Evolutionary conservation across 805 yeast species (phyloP).

Genomic region (Yamadazyma laniorum): DNA sequence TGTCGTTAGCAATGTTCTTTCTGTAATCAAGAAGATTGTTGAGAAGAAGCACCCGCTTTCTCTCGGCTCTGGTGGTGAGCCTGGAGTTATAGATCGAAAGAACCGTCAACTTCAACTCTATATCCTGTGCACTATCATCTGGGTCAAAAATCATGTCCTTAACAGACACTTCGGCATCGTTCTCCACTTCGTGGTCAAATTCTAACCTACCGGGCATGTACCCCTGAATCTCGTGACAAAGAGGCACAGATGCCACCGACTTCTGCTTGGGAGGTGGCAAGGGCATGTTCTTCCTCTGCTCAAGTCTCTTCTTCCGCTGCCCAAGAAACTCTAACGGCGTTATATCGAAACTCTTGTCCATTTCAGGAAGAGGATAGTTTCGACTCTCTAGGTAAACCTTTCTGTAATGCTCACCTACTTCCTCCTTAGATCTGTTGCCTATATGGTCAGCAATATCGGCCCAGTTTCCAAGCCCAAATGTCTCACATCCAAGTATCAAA

Average conservation of each 20-base stretch:
- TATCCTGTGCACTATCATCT: slow-evolving; percentile 84
- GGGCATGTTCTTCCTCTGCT: slow-evolving; percentile 67
- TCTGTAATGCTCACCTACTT: slow-evolving; percentile 81
- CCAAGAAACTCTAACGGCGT: slow-evolving; percentile 68
- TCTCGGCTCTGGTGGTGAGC: slow-evolving; percentile 87
- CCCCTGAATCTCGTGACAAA: slow-evolving; percentile 96
- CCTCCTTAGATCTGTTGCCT: slow-evolving; percentile 89
- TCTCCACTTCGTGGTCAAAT: slow-evolving; percentile 94
- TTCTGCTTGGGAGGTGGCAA: slow-evolving; percentile 82
- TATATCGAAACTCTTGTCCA: slow-evolving; percentile 67
- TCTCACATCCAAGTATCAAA: slow-evolving; percentile 87
- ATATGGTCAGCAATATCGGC: slow-evolving; percentile 96
- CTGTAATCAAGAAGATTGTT: slow-evolving; percentile 84
- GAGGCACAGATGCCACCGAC: slow-evolving; percentile 88
- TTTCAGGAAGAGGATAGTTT: slow-evolving; percentile 86
- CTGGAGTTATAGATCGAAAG: slow-evolving; percentile 88
- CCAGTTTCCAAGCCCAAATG: slow-evolving; percentile 94
- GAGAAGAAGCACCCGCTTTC: slow-evolving; percentile 76
- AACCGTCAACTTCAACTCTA: slow-evolving; percentile 83
- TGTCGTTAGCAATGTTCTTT: slow-evolving; percentile 76
- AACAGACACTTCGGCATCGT: slow-evolving; percentile 91
- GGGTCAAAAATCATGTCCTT: slow-evolving; percentile 96
- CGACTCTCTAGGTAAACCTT: slow-evolving; percentile 65
- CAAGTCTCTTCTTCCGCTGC: slow-evolving; percentile 66
- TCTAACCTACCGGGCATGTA: slow-evolving; percentile 98